Evolutionary conservation across 2,329 filamentous ascomycete species (phyloP).

Genomic region (Fusarium globosum): DNA sequence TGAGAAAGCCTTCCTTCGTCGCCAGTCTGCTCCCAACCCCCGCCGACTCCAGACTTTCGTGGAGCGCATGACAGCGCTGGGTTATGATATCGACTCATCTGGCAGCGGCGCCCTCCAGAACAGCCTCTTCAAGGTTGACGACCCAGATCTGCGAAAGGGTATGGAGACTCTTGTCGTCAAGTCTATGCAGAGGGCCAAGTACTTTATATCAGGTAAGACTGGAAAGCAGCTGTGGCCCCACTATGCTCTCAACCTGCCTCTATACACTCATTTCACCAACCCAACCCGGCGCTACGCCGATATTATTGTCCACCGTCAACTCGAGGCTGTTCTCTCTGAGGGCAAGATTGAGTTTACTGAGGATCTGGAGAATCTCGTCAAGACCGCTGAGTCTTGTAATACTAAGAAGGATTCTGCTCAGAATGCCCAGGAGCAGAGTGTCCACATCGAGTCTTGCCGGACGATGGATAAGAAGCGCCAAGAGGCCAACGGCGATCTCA

Average conservation of each 20-base stretch:
- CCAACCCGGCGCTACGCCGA: slow-evolving; percentile 95
- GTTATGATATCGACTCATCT: slow-evolving; percentile 87
- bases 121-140: slow-evolving; percentile 93
- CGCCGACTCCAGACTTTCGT: slow-evolving; percentile 90
- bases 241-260: slow-evolving; percentile 89
- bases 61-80: slow-evolving; percentile 91
- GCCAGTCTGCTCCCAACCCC: slow-evolving; percentile 85
- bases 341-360: slow-evolving; percentile 87
- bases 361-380: slow-evolving; percentile 86
- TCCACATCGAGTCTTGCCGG: slow-evolving; percentile 97
- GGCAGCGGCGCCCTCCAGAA: slow-evolving; percentile 94
- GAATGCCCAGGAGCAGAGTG: slow-evolving; percentile 97
- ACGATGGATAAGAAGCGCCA: slow-evolving; percentile 93
- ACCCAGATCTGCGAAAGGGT: slow-evolving; percentile 90
- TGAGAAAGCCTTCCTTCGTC: slow-evolving; percentile 91
- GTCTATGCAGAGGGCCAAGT: slow-evolving; percentile 96
- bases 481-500: slow-evolving; percentile 88
- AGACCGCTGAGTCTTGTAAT: slow-evolving; percentile 96
- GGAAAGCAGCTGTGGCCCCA: slow-evolving; percentile 83
- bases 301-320: slow-evolving; percentile 92
- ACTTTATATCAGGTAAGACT: slow-evolving; percentile 86
- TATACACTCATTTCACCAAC: slow-evolving; percentile 98
- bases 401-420: slow-evolving; percentile 99
- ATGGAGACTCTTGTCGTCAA: slow-evolving; percentile 98
- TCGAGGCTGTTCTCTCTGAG: slow-evolving; percentile 86